Conservation (phyloP, 2,329 filamentous ascomycete species). For the Arthrobotrys megalospora region DNA sequence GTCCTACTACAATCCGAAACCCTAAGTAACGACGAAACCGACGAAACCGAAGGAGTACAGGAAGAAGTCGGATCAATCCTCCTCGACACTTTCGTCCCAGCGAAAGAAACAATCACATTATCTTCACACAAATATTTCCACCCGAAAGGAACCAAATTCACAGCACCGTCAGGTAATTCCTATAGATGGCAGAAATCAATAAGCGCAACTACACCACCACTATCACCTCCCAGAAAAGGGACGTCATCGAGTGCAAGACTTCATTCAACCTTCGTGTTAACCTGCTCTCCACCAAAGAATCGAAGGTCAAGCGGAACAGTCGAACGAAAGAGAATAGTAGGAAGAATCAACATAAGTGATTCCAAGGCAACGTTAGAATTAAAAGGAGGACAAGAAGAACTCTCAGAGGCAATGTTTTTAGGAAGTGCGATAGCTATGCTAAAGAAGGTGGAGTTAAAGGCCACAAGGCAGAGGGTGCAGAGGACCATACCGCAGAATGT, state of each 20-base stretch:
- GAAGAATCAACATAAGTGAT: constrained; percentile 18
- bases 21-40: background rate
- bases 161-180: background rate
- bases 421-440: constrained; percentile 31
- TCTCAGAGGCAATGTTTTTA: constrained; percentile 40
- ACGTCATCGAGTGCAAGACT: background rate
- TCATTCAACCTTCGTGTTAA: constrained; percentile 8
- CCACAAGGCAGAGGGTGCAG: constrained; percentile 7
- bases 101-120: constrained; percentile 35
- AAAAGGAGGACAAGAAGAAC: constrained; percentile 8
- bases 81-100: background rate
- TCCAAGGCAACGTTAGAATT: constrained; percentile 25
- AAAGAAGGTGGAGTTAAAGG: constrained; percentile 38
- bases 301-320: background rate
- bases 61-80: constrained; percentile 16
- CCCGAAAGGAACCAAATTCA: constrained; percentile 16
- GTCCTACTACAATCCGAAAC: constrained; percentile 1
- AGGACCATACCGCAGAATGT: constrained; percentile 15
- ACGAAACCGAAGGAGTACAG: background rate
- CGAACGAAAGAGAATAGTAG: constrained; percentile 1
- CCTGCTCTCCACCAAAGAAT: background rate
- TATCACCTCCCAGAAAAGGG: background rate
- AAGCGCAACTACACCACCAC: background rate
- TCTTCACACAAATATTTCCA: constrained; percentile 29
- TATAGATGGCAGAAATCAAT: constrained; percentile 23